Evolutionary conservation across 208 protist genomes (phyloP).

Genomic region (Crithidia mellificae): DNA sequence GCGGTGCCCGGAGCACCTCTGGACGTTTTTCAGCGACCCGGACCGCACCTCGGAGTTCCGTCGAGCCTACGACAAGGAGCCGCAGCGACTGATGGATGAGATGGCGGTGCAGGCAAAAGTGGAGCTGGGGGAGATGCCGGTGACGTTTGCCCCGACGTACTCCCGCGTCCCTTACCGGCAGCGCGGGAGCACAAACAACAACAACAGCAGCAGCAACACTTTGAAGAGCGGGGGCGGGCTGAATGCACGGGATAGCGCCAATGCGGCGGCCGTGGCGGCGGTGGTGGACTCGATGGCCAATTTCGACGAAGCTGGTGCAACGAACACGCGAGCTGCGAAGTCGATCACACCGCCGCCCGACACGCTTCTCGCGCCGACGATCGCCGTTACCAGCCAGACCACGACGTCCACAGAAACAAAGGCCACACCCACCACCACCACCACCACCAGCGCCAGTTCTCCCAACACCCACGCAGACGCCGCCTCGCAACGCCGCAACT

Average conservation of each 20-base stretch:
- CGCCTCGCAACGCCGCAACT: background rate
- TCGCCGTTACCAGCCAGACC: too few species aligned
- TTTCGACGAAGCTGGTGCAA: background rate
- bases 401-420: too few species aligned
- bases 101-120: constrained; percentile 50
- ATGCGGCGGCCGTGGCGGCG: background rate
- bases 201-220: background rate
- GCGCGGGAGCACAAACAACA: background rate
- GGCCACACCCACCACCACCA: too few species aligned
- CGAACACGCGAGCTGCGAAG: too few species aligned
- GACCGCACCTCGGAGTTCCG: constrained; percentile 20
- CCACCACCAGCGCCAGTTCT: too few species aligned
- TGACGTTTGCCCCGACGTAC: constrained; percentile 71
- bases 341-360: background rate
- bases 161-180: constrained; percentile 34
- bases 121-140: constrained; percentile 66
- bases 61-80: constrained; percentile 53
- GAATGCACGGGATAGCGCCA: background rate
- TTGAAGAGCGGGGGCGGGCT: background rate
- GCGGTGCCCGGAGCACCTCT: constrained; percentile 53
- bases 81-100: constrained; percentile 50
- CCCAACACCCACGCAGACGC: too few species aligned
- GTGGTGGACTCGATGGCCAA: background rate
- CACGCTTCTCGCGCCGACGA: background rate
- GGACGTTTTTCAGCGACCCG: constrained; percentile 44